Evolutionary conservation across 2,329 filamentous ascomycete species (phyloP).

Genomic region (Sporothrix curviconia): DNA sequence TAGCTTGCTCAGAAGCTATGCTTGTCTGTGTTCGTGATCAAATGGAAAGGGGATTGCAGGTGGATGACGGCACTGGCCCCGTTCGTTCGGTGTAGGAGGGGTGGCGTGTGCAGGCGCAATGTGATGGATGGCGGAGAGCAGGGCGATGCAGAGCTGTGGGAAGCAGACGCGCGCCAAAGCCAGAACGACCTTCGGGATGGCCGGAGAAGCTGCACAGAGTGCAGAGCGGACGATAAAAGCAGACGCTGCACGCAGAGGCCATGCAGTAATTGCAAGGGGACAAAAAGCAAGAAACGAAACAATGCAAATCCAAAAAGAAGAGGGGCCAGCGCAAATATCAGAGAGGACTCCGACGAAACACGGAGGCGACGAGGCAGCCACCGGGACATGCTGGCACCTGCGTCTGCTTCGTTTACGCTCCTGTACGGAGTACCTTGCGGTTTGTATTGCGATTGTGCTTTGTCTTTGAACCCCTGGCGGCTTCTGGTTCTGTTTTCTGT

Average conservation of each 20-base stretch:
- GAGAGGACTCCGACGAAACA: neutral
- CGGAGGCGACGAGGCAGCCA: neutral
- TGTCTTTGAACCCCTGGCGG: neutral
- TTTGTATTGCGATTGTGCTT: neutral
- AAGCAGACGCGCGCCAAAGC: constrained; percentile 4
- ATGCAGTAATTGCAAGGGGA: neutral
- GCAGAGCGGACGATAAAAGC: neutral
- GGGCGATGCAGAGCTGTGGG: neutral
- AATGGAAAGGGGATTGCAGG: neutral
- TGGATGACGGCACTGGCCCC: neutral
- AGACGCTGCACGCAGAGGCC: neutral
- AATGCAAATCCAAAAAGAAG: neutral
- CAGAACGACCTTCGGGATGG: neutral
- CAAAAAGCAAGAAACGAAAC: neutral
- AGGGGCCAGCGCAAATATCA: neutral
- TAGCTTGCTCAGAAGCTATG: no score
- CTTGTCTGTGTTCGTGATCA: neutral
- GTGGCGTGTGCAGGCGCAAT: constrained; percentile 3
- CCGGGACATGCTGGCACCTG: no score
- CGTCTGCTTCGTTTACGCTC: no score
- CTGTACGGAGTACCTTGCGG: neutral
- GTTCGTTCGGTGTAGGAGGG: constrained; percentile 9
- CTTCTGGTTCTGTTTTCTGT: neutral
- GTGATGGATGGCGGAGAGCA: neutral
- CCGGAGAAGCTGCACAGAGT: no score